These are phyloP conservation scores for Knoxdaviesia capensis DNA, from an alignment of 2,329 filamentous ascomycete genomes.

Conservation along the genomic window DNA sequence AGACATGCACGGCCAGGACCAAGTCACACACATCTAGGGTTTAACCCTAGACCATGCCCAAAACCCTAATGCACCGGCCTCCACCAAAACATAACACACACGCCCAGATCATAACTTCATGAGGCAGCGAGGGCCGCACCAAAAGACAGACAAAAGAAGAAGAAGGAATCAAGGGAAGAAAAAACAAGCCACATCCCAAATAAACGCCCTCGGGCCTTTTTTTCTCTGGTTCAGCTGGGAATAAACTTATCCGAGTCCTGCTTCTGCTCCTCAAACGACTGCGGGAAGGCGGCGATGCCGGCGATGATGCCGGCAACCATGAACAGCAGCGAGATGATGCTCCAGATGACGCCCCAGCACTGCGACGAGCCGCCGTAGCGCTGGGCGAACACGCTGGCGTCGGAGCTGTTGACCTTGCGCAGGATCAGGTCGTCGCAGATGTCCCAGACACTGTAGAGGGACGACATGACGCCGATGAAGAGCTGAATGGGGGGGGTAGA, in stretches of 20 bases:
- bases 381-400: constrained; percentile 61
- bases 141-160: constrained; percentile 4
- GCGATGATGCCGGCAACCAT: constrained; percentile 59
- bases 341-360: constrained; percentile 69
- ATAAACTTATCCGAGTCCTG: constrained; percentile 49
- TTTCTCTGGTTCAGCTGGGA: constrained; percentile 13
- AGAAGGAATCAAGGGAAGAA: not conserved
- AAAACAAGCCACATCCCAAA: not conserved
- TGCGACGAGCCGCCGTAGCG: constrained; percentile 61
- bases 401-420: constrained; percentile 60
- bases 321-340: constrained; percentile 47
- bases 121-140: not conserved
- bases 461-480: constrained; percentile 69
- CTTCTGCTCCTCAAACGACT: constrained; percentile 48
- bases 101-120: not conserved
- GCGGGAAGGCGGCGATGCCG: constrained; percentile 54
- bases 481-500: constrained; percentile 19
- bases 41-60: too few relatives aligned
- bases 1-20: too few relatives aligned
- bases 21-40: too few relatives aligned
- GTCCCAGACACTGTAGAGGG: constrained; percentile 66
- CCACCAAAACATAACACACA: too few relatives aligned
- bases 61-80: too few relatives aligned
- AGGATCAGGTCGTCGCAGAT: constrained; percentile 70
- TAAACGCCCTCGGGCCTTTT: constrained; percentile 1